Percentiles rank a stretch among this genome's conserved stretches.
These are phyloP conservation scores for Sonneratia caseolaris DNA, from an alignment of 345 rosid species.

Conservation along the genomic window DNA sequence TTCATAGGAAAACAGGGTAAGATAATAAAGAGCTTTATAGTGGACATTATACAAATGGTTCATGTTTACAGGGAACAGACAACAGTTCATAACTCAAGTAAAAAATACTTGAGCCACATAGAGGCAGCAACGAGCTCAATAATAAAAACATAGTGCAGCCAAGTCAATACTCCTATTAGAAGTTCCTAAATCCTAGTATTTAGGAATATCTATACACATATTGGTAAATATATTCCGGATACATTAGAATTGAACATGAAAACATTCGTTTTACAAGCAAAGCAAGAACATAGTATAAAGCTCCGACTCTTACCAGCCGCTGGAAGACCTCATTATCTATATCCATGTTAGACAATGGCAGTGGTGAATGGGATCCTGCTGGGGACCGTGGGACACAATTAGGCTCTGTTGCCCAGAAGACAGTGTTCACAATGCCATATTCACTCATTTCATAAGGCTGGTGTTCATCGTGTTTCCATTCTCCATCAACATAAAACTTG, in stretches of 20 bases:
- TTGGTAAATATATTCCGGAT: background rate
- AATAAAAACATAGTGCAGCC: background rate
- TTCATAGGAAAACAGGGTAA: background rate
- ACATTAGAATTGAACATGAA: background rate
- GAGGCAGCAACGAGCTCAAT: background rate
- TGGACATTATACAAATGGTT: background rate
- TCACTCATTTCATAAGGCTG: slow-evolving; percentile 43
- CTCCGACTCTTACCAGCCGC: slow-evolving; percentile 32
- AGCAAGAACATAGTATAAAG: background rate
- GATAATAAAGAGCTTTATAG: background rate
- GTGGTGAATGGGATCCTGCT: slow-evolving; percentile 23
- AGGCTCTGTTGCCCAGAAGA: slow-evolving; percentile 43
- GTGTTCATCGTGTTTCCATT: slow-evolving; percentile 84
- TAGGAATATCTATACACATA: background rate
- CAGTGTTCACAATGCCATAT: slow-evolving; percentile 65
- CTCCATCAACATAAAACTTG: slow-evolving; percentile 85
- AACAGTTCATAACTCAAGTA: background rate
- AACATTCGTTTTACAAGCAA: background rate
- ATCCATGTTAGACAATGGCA: slow-evolving; percentile 51
- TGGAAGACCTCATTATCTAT: slow-evolving; percentile 49
- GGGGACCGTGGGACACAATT: slow-evolving; percentile 24
- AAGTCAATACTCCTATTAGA: background rate
- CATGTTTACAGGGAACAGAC: background rate
- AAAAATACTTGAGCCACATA: background rate
- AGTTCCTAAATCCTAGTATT: background rate